Percentiles rank a stretch among this genome's conserved stretches.
phyloP scores from a whole-genome alignment of 257 asterid genomes.

The Ilex asprella region DNA sequence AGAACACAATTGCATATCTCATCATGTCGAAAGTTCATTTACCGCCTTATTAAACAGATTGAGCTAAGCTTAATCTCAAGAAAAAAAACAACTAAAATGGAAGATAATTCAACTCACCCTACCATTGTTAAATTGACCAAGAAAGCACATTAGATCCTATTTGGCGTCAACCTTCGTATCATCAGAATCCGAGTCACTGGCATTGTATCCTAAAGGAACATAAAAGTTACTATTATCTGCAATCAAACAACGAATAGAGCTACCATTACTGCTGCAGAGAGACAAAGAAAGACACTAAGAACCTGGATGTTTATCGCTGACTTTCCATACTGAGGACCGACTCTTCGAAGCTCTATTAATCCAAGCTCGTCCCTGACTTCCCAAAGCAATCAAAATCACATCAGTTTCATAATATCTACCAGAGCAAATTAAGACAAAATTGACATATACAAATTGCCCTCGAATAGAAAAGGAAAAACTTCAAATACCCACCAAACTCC shows the following conservation, averaged over 20 bases:
- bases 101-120: slow-evolving; percentile 32
- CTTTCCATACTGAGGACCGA: slow-evolving; percentile 74
- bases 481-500: neutral
- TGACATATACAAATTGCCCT: no score
- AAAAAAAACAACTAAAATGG: slow-evolving; percentile 1
- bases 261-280: slow-evolving; percentile 5
- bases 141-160: slow-evolving; percentile 27
- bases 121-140: slow-evolving; percentile 13
- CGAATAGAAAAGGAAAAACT: neutral
- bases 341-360: slow-evolving; percentile 63
- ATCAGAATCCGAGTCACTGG: slow-evolving; percentile 89
- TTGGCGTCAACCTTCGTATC: slow-evolving; percentile 34
- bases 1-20: no score
- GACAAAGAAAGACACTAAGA: neutral
- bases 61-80: no score
- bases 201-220: slow-evolving; percentile 60
- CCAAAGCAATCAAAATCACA: slow-evolving; percentile 13
- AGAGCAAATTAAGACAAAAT: neutral
- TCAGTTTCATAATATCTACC: neutral
- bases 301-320: slow-evolving; percentile 95
- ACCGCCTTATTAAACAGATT: no score
- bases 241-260: neutral
- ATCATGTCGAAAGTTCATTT: no score
- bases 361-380: slow-evolving; percentile 72
- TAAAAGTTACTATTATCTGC: neutral